A percentile compares a stretch with the other conserved stretches of the same genome.
Evolutionary conservation across 2,329 filamentous ascomycete species (phyloP).

Genomic region (Aurifilum marmelostoma): DNA sequence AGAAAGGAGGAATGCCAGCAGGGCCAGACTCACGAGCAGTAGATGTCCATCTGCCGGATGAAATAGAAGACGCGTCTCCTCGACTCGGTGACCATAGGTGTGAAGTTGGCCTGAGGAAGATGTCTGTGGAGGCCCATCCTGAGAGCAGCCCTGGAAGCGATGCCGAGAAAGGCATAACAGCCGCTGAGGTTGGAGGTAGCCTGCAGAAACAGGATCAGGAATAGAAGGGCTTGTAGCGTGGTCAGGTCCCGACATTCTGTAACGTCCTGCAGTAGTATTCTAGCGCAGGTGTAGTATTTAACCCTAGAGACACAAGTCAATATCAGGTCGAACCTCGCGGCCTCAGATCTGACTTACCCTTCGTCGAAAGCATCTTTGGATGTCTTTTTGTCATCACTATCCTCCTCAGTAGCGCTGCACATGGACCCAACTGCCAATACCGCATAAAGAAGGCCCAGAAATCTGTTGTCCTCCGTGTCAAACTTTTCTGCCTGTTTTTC

Average conservation of each 20-base stretch:
- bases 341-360: conserved; percentile 49
- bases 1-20: neutral
- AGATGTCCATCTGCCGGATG: conserved; percentile 71
- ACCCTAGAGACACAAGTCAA: conserved; percentile 52
- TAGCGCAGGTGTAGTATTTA: conserved; percentile 73
- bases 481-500: conserved; percentile 66
- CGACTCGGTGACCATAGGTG: conserved; percentile 65
- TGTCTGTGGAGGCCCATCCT: conserved; percentile 79
- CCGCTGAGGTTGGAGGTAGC: conserved; percentile 77
- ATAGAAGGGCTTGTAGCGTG: conserved; percentile 75
- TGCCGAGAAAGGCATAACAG: conserved; percentile 80
- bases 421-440: conserved; percentile 74
- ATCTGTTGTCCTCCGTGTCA: conserved; percentile 66
- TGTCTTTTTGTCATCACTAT: conserved; percentile 49
- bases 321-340: neutral
- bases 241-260: conserved; percentile 73
- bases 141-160: conserved; percentile 75
- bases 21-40: conserved; percentile 52
- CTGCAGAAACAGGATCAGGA: conserved; percentile 81
- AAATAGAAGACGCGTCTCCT: conserved; percentile 69
- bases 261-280: conserved; percentile 66
- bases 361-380: conserved; percentile 59
- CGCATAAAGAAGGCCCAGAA: conserved; percentile 71
- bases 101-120: conserved; percentile 64
- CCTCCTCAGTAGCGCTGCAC: conserved; percentile 64